Percentiles rank a stretch among this genome's conserved stretches.
Conservation (phyloP, 352 stramenopile species). For the Globisporangium polare region DNA sequence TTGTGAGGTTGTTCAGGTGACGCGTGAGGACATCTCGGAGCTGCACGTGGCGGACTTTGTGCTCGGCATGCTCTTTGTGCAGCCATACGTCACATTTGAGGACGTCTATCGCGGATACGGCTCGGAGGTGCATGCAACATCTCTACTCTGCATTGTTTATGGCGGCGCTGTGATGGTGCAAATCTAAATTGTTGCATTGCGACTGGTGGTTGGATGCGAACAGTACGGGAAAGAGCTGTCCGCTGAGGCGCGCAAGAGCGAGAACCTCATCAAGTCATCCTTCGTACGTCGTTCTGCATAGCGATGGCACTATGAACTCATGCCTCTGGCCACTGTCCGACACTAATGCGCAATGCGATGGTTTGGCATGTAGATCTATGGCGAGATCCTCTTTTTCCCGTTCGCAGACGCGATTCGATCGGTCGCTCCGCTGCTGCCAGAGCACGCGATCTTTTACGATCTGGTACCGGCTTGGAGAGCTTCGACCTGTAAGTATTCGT, state of each 20-base stretch:
- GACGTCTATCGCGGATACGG: slow-evolving; percentile 61
- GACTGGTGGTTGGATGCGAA: neutral
- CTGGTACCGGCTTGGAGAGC: too few relatives aligned
- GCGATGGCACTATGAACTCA: neutral
- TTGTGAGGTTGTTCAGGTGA: slow-evolving; percentile 25
- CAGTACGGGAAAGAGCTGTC: slow-evolving; percentile 85
- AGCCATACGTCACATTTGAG: slow-evolving; percentile 65
- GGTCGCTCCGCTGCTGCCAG: slow-evolving; percentile 53
- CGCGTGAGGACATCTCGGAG: slow-evolving; percentile 65
- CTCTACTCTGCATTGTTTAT: neutral
- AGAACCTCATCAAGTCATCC: slow-evolving; percentile 75
- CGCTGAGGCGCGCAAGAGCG: slow-evolving; percentile 69
- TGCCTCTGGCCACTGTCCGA: neutral
- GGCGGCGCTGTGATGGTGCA: neutral
- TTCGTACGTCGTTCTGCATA: slow-evolving; percentile 36
- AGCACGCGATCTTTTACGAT: slow-evolving; percentile 81
- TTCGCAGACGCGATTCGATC: slow-evolving; percentile 73
- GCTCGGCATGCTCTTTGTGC: slow-evolving; percentile 72
- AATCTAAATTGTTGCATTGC: neutral
- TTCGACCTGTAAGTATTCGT: too few relatives aligned
- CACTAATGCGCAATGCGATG: neutral
- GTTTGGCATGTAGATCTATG: slow-evolving; percentile 57
- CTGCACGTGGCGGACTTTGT: slow-evolving; percentile 79
- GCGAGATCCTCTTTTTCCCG: slow-evolving; percentile 82
- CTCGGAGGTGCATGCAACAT: slow-evolving; percentile 33